Percentiles rank a stretch among this genome's conserved stretches.
phyloP scores from a whole-genome alignment of 257 asterid species.

The Gentiana macrophylla region DNA sequence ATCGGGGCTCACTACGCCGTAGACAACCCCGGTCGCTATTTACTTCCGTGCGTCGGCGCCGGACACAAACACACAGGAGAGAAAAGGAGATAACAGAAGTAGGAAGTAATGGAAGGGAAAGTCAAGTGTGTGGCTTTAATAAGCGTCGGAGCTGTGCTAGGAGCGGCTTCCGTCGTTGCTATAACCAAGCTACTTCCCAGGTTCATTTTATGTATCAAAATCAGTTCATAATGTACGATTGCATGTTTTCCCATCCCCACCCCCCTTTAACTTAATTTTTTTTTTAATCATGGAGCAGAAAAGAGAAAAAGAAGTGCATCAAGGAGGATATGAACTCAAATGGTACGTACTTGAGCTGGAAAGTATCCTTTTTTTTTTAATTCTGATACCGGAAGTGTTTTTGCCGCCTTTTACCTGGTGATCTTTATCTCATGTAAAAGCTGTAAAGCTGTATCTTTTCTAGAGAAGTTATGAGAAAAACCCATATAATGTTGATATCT shows the following conservation, averaged over 20 bases:
- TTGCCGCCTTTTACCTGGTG: background rate
- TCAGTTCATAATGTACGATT: too few species aligned
- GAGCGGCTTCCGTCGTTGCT: constrained; percentile 64
- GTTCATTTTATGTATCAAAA: constrained; percentile 9
- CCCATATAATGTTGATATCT: background rate
- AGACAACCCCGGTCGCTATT: too few species aligned
- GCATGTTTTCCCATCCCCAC: background rate
- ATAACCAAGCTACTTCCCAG: constrained; percentile 50
- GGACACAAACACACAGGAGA: background rate
- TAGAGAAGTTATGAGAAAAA: too few species aligned
- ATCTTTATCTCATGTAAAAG: background rate
- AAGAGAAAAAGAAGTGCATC: constrained; percentile 5
- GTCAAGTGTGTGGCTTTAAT: constrained; percentile 39
- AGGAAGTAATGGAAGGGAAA: constrained; percentile 42
- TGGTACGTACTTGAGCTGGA: constrained; percentile 8
- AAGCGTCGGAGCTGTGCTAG: constrained; percentile 67
- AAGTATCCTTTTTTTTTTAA: background rate
- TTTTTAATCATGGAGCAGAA: constrained; percentile 6
- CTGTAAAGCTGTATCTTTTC: too few species aligned
- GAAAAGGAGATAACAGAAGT: background rate
- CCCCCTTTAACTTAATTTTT: too few species aligned
- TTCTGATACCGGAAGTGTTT: background rate
- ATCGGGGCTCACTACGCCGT: too few species aligned
- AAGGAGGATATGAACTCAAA: constrained; percentile 11
- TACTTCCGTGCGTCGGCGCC: too few species aligned